Conservation (phyloP, 2,329 filamentous ascomycete genomes). For the Leptosphaerulina australis region DNA sequence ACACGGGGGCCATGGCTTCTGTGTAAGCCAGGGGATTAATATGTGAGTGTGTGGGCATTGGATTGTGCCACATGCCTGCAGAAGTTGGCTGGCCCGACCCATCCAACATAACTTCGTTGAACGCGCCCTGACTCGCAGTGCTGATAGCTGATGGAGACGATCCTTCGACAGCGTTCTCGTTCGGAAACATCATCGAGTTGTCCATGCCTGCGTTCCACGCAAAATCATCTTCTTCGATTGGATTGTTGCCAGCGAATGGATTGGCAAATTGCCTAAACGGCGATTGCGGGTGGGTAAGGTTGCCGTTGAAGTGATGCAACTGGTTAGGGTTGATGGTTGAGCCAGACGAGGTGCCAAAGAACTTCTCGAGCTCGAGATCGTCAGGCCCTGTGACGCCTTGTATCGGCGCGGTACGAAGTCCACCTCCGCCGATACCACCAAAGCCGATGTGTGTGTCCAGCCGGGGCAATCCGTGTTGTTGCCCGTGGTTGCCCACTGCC, state of each 20-base stretch:
- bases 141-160: conserved; percentile 97
- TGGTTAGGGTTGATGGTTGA: conserved; percentile 69
- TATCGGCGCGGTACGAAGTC: conserved; percentile 75
- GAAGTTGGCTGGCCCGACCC: conserved; percentile 58
- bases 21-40: conserved; percentile 71
- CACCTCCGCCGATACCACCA: conserved; percentile 68
- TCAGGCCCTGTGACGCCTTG: conserved; percentile 63
- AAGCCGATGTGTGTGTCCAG: conserved; percentile 79
- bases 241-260: conserved; percentile 65
- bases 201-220: conserved; percentile 87
- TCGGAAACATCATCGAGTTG: conserved; percentile 63
- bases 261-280: conserved; percentile 48
- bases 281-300: conserved; percentile 66
- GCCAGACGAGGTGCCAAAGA: conserved; percentile 66
- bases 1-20: conserved; percentile 74
- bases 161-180: conserved; percentile 84
- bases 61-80: conserved; percentile 48
- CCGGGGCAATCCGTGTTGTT: conserved; percentile 74
- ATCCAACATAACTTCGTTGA: conserved; percentile 91
- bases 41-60: conserved; percentile 69
- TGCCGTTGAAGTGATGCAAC: conserved; percentile 87
- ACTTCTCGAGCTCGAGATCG: conserved; percentile 70
- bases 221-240: conserved; percentile 75
- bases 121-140: conserved; percentile 87
- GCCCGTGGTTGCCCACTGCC: conserved; percentile 68